These are phyloP conservation scores for Tolypocladium nubicola DNA, from an alignment of 2,329 filamentous ascomycete genomes.

Conservation along the genomic window DNA sequence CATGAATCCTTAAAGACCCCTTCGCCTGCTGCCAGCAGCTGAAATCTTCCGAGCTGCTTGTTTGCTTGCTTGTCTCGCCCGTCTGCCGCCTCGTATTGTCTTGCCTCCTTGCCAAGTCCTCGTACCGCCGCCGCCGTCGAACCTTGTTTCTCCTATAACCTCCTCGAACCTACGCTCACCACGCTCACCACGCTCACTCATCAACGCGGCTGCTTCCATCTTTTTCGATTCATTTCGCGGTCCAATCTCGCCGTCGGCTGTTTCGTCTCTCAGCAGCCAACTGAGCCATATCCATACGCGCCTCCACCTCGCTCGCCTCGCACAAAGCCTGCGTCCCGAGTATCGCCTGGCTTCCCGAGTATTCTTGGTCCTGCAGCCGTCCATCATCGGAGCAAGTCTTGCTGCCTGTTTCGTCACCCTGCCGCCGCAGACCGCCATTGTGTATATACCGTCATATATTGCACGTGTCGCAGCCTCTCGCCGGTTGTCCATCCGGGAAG, in stretches of 20 bases:
- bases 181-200: not conserved
- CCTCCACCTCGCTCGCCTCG: not conserved
- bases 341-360: not conserved
- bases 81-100: not conserved
- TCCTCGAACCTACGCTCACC: not conserved
- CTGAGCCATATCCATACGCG: not conserved
- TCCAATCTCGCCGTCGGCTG: not conserved
- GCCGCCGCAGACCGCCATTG: not conserved
- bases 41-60: not conserved
- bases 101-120: not conserved
- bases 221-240: not conserved
- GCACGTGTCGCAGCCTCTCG: not conserved
- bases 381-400: not conserved
- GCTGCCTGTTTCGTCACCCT: not conserved
- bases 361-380: not conserved
- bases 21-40: not conserved
- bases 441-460: not conserved
- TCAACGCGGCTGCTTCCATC: not conserved
- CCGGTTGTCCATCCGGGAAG: not conserved
- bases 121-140: not conserved
- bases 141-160: not conserved
- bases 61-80: not conserved
- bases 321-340: not conserved
- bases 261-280: not conserved
- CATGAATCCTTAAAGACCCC: not conserved